Evolutionary conservation across 257 asterid species (phyloP).

Genomic region (Lycium ferocissimum): DNA sequence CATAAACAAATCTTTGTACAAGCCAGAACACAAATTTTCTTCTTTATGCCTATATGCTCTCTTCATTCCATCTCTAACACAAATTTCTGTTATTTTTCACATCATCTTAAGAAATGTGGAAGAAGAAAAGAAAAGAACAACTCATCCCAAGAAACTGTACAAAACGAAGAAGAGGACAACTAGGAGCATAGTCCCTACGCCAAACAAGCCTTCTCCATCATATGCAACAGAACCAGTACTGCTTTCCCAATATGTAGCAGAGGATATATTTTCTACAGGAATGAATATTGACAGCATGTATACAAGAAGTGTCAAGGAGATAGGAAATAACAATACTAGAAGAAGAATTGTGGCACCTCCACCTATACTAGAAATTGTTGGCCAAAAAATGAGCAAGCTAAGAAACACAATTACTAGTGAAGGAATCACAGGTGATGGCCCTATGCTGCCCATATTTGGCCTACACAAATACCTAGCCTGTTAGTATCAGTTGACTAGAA

Average conservation of each 20-base stretch:
- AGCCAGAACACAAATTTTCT: background rate
- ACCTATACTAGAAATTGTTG: conserved; percentile 22
- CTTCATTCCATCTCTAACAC: background rate
- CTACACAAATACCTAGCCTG: background rate
- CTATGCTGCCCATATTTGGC: conserved; percentile 23
- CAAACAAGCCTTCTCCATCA: conserved; percentile 38
- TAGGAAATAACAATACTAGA: conserved; percentile 31
- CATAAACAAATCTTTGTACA: background rate
- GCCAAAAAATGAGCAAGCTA: conserved; percentile 32
- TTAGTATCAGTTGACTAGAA: background rate
- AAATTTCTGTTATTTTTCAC: background rate
- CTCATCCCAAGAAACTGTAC: conserved; percentile 21
- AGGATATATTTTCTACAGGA: background rate
- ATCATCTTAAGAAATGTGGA: background rate
- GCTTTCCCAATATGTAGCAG: conserved; percentile 28
- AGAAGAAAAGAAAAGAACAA: background rate
- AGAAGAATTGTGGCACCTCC: background rate
- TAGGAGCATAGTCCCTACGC: conserved; percentile 32
- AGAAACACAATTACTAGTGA: conserved; percentile 35
- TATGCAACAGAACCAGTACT: background rate
- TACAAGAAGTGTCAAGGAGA: conserved; percentile 18
- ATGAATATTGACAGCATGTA: conserved; percentile 23
- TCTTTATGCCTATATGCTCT: background rate
- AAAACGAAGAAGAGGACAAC: conserved; percentile 33
- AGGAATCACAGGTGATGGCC: conserved; percentile 46